Conservation (phyloP, 78 protist species). For the Planoprotostelium fungivorum region DNA sequence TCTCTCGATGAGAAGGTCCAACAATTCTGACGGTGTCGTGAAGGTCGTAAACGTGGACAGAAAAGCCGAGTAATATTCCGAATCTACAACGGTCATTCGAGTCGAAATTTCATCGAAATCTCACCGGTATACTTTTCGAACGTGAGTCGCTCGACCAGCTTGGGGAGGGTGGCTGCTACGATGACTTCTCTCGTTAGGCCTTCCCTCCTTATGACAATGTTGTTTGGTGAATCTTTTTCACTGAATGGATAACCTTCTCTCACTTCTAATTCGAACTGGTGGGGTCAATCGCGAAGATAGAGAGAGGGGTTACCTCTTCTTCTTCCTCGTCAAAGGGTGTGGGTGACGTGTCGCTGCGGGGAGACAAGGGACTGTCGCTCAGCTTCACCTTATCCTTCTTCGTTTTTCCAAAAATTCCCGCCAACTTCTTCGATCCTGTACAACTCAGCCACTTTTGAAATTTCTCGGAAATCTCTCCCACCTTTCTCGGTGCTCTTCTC, state of each 20-base stretch:
- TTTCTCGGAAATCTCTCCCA: too few species aligned
- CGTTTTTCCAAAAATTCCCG: too few species aligned
- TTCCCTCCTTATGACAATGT: not conserved
- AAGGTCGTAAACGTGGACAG: conserved; percentile 47
- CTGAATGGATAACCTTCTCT: not conserved
- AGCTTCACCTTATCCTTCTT: too few species aligned
- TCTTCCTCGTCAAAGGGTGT: too few species aligned
- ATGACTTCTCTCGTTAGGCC: not conserved
- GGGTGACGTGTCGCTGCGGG: too few species aligned
- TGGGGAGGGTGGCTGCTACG: not conserved
- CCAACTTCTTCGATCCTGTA: too few species aligned
- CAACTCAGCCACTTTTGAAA: too few species aligned
- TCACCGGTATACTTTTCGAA: not conserved
- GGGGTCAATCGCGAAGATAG: too few species aligned
- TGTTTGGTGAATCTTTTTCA: not conserved
- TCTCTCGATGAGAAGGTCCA: conserved; percentile 25
- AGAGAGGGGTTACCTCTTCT: too few species aligned
- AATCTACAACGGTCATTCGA: conserved; percentile 6
- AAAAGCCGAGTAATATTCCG: conserved; percentile 33
- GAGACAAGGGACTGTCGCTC: too few species aligned
- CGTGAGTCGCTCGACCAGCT: not conserved
- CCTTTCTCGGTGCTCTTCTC: not conserved
- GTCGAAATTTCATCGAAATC: not conserved
- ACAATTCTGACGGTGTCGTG: conserved; percentile 33
- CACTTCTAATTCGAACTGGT: not conserved